phyloP scores from a whole-genome alignment of 2,329 filamentous ascomycete genomes.

The Nothomitra cinnamomea region DNA sequence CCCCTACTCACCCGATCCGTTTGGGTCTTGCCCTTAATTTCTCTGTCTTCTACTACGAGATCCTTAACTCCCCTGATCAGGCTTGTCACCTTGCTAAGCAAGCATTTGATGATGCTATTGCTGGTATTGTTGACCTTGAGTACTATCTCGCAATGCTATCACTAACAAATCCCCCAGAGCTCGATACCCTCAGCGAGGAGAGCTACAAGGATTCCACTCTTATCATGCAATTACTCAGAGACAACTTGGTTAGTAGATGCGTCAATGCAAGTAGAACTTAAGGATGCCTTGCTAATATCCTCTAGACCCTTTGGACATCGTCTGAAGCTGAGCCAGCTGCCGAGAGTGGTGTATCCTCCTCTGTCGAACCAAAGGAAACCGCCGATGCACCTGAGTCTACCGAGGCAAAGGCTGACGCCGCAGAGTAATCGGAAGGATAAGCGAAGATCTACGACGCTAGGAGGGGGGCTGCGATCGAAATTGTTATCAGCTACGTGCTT shows the following conservation, averaged over 20 bases:
- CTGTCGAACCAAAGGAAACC: constrained; percentile 30
- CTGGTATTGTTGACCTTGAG: constrained; percentile 34
- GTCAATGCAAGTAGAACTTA: neutral
- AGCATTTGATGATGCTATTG: constrained; percentile 92
- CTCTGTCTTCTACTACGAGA: constrained; percentile 99
- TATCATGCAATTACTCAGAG: constrained; percentile 96
- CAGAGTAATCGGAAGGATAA: neutral
- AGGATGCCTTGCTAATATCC: constrained; percentile 15
- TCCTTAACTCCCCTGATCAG: constrained; percentile 94
- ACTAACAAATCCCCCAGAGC: constrained; percentile 38
- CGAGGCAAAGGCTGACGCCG: neutral
- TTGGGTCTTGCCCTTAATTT: constrained; percentile 88
- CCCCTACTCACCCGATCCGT: constrained; percentile 83
- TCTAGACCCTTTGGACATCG: constrained; percentile 93
- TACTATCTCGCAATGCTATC: neutral
- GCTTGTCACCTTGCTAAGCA: constrained; percentile 96
- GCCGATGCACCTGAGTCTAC: neutral
- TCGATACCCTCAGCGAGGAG: constrained; percentile 93
- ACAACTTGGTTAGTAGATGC: constrained; percentile 56
- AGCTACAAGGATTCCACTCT: constrained; percentile 98
- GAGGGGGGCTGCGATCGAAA: neutral
- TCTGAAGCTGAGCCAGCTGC: constrained; percentile 81
- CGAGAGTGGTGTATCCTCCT: constrained; percentile 27
- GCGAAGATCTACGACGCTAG: neutral
- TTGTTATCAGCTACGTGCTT: neutral